phyloP scores from a whole-genome alignment of 495 filamentous ascomycete species.

The Penicillium robsamsonii region DNA sequence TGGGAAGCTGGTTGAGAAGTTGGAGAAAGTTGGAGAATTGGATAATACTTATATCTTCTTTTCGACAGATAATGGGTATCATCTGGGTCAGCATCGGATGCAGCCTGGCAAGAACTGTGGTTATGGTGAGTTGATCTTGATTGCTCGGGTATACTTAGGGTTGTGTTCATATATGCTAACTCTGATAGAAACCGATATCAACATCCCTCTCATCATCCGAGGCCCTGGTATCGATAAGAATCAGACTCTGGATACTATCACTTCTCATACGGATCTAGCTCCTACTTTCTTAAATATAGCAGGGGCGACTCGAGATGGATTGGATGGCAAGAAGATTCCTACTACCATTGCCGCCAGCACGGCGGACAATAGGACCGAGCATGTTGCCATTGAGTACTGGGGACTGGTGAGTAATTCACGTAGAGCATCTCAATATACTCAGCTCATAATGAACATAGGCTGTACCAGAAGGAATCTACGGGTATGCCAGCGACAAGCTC shows the following conservation, averaged over 20 bases:
- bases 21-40: slow-evolving; percentile 52
- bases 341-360: slow-evolving; percentile 30
- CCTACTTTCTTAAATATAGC: slow-evolving; percentile 59
- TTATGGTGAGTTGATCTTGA: slow-evolving; percentile 59
- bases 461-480: slow-evolving; percentile 49
- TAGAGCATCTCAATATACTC: background rate
- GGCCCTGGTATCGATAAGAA: slow-evolving; percentile 54
- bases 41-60: slow-evolving; percentile 68
- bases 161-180: background rate
- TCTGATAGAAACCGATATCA: slow-evolving; percentile 59
- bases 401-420: slow-evolving; percentile 35
- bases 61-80: slow-evolving; percentile 68
- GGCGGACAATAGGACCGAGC: slow-evolving; percentile 47
- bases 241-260: slow-evolving; percentile 50
- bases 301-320: slow-evolving; percentile 35
- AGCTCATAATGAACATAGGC: slow-evolving; percentile 24
- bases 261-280: slow-evolving; percentile 64
- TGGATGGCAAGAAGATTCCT: slow-evolving; percentile 56
- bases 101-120: slow-evolving; percentile 67
- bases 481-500: slow-evolving; percentile 24
- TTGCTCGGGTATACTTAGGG: slow-evolving; percentile 9
- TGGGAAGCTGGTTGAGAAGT: slow-evolving; percentile 47
- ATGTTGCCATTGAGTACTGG: slow-evolving; percentile 63
- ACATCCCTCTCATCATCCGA: slow-evolving; percentile 60
- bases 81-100: slow-evolving; percentile 65